Evolutionary conservation across 2,329 filamentous ascomycete species (phyloP).

Genomic region (Talaromyces sp.): DNA sequence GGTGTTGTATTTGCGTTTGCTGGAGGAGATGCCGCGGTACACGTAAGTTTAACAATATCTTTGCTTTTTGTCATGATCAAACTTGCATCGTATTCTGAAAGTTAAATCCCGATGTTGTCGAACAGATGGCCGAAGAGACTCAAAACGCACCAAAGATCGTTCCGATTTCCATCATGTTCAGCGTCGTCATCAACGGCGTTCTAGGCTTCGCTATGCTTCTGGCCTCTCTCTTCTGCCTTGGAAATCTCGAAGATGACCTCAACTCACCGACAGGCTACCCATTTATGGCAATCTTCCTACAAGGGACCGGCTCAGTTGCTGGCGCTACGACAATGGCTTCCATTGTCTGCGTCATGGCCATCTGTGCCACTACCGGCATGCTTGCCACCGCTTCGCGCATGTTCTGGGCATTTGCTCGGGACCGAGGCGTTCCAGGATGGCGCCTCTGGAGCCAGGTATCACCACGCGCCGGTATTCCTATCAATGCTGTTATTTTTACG

Average conservation of each 20-base stretch:
- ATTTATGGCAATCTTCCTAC: constrained; percentile 54
- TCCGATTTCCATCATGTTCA: constrained; percentile 48
- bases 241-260: constrained; percentile 43
- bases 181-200: constrained; percentile 47
- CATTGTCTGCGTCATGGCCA: constrained; percentile 22
- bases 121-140: constrained; percentile 37
- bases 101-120: background rate
- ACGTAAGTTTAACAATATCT: constrained; percentile 17
- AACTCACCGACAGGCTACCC: constrained; percentile 49
- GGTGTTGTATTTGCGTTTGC: background rate
- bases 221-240: constrained; percentile 52
- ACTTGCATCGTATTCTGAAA: background rate
- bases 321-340: constrained; percentile 24
- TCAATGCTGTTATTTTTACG: constrained; percentile 25
- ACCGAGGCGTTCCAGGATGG: constrained; percentile 32
- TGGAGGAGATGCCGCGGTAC: constrained; percentile 21
- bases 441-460: constrained; percentile 23
- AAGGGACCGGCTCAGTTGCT: constrained; percentile 26
- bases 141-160: constrained; percentile 47
- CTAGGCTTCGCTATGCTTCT: constrained; percentile 53
- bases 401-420: constrained; percentile 37
- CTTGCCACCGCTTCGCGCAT: constrained; percentile 21
- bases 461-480: constrained; percentile 21
- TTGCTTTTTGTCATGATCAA: background rate
- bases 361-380: constrained; percentile 24